Evolutionary conservation across 2,329 filamentous ascomycete species (phyloP), one percentile per base, ranked within the genome.

Genomic region (Thelonectria rubi): DNA sequence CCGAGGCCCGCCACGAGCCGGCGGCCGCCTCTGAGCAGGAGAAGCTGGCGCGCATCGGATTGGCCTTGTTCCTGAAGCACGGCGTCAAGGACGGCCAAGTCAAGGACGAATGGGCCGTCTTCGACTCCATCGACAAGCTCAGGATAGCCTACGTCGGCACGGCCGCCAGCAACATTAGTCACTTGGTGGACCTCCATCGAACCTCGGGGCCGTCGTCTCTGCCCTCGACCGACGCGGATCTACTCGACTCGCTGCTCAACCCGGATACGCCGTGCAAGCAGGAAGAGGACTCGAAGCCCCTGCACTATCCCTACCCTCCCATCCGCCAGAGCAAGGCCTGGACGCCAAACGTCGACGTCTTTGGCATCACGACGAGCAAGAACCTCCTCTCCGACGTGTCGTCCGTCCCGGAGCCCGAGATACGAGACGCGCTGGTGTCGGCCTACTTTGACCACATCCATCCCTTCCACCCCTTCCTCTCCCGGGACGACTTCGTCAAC

Each of bases 101-200:
- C 26, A 30, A 5, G 10, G 26, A 61, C 7, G 60, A 61, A 2
- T 70, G 68, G 68, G 68, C 66, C 6, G 68, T 70, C 8, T 70
- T 70, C n/a, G 65, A 64, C 1, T 69, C 68, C 4, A 65, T 62
- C 1, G 69, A 70, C 14, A 70, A 58, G 21, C 67, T 70, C 48
- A 66, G 68, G 2, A 69, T 70, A 1, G 68, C 68, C 1, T 70
- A 70, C 7, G 68, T 70, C 14, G 68, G 68, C n/a, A 70, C 68
- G 2, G 57, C 65, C 2, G 66, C 68, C 0, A 70, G 68, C 0
- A 70, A 70, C 1, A 53, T 70, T 2, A 63, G 65, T 2, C 68
- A 70, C 11, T 45, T 70, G 0, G 68, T 70, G 0, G 66, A 70
- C 5, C 34, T 70, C 1, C 68, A 70, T 14, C 61, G 60, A 1